These are phyloP conservation scores for Deakozyma indianensis DNA, from an alignment of 805 yeast genomes.

Conservation along the genomic window DNA sequence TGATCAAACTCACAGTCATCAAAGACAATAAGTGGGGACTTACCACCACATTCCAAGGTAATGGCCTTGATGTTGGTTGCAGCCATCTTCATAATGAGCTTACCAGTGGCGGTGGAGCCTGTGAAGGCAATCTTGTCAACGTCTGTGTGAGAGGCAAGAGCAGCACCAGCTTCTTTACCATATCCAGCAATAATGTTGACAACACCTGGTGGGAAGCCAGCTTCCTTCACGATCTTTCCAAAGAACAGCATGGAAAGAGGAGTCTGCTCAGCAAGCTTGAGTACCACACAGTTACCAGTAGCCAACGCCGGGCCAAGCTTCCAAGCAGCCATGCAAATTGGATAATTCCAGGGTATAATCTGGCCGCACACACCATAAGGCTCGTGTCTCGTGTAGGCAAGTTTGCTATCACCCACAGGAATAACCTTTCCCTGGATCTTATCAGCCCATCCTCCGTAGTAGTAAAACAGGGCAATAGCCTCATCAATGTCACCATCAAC, in stretches of 20 bases:
- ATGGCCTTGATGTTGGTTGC: conserved; percentile 66
- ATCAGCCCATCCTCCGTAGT: conserved; percentile 67
- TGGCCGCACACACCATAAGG: conserved; percentile 55
- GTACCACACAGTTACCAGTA: conserved; percentile 58
- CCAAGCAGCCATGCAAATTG: conserved; percentile 63
- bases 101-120: conserved; percentile 86
- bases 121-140: conserved; percentile 87
- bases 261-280: conserved; percentile 65
- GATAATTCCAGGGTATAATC: conserved; percentile 64
- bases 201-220: conserved; percentile 68
- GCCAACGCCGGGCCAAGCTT: conserved; percentile 74
- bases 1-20: conserved; percentile 70
- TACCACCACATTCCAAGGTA: conserved; percentile 91
- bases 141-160: conserved; percentile 42
- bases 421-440: conserved; percentile 47
- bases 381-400: conserved; percentile 58
- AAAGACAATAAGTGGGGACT: conserved; percentile 80
- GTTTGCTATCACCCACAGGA: conserved; percentile 41
- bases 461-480: conserved; percentile 40
- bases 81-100: conserved; percentile 61
- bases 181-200: conserved; percentile 57
- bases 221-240: conserved; percentile 42
- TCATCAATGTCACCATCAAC: conserved; percentile 39
- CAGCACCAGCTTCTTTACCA: conserved; percentile 56
- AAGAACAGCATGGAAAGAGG: conserved; percentile 55